Evolutionary conservation across 768 basidiomycete genomes (phyloP).

Genomic region (Leucocoprinus sp.): DNA sequence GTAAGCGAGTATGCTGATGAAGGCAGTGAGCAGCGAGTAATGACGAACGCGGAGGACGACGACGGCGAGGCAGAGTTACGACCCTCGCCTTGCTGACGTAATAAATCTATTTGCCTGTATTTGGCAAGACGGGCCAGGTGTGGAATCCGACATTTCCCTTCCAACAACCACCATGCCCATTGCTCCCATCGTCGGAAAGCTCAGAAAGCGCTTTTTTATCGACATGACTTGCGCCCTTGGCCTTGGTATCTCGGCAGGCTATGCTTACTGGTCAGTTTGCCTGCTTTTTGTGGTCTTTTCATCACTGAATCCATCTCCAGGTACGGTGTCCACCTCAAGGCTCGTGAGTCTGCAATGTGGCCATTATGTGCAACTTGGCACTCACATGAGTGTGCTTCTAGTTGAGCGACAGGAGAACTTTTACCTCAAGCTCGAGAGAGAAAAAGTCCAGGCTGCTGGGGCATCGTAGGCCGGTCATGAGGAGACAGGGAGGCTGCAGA

Average conservation of each 20-base stretch:
- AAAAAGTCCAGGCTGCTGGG: slow-evolving; percentile 29
- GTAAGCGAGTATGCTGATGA: slow-evolving; percentile 9
- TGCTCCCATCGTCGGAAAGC: slow-evolving; percentile 87
- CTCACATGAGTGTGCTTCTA: slow-evolving; percentile 22
- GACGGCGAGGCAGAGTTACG: slow-evolving; percentile 18
- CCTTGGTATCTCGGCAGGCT: slow-evolving; percentile 66
- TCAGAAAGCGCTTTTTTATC: slow-evolving; percentile 88
- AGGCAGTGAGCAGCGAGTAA: slow-evolving; percentile 15
- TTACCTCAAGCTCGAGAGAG: slow-evolving; percentile 79
- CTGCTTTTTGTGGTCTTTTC: slow-evolving; percentile 10
- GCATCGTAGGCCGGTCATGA: slow-evolving; percentile 1
- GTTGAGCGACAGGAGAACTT: slow-evolving; percentile 79
- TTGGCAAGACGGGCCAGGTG: slow-evolving; percentile 14
- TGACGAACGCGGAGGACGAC: slow-evolving; percentile 17
- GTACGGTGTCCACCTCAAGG: slow-evolving; percentile 77
- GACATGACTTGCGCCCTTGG: slow-evolving; percentile 71
- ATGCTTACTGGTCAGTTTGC: slow-evolving; percentile 71
- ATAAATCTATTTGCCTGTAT: slow-evolving; percentile 18
- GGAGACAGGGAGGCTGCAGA: background rate
- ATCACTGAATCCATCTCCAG: slow-evolving; percentile 29
- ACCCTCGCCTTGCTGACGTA: slow-evolving; percentile 18
- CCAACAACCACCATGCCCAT: slow-evolving; percentile 53
- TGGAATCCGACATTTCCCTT: slow-evolving; percentile 32
- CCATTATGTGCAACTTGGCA: slow-evolving; percentile 3
- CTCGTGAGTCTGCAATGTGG: slow-evolving; percentile 42